phyloP scores from a whole-genome alignment of 257 asterid genomes.

The Echites panduratus region DNA sequence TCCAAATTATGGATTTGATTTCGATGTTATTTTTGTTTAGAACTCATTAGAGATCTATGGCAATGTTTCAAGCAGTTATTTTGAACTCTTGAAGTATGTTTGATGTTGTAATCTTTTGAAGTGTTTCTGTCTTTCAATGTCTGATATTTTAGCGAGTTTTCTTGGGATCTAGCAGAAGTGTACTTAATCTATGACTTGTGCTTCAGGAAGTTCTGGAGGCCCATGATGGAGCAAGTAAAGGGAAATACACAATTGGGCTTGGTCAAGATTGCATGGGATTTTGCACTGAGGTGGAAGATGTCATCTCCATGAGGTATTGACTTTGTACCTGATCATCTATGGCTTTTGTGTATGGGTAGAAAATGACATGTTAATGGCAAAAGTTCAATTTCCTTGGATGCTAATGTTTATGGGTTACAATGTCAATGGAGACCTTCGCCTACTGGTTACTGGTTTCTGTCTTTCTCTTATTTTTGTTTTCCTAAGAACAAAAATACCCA shows the following conservation, averaged over 20 bases:
- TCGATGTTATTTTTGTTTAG: not conserved
- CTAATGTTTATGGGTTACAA: not conserved
- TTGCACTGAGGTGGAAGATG: constrained; percentile 97
- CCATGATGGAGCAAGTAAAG: constrained; percentile 98
- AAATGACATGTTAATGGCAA: not conserved
- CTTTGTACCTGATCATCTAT: constrained; percentile 5
- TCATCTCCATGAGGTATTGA: constrained; percentile 89
- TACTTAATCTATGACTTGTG: constrained; percentile 12
- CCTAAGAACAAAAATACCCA: not conserved
- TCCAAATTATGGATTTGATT: constrained; percentile 6
- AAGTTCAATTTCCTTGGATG: not conserved
- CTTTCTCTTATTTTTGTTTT: not conserved
- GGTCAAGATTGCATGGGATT: constrained; percentile 99
- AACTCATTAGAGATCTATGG: not conserved
- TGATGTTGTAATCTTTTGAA: not conserved
- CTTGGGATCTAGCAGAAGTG: not conserved
- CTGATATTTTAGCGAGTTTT: not conserved
- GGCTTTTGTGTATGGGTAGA: not conserved
- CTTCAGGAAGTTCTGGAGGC: constrained; percentile 86
- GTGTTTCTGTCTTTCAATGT: not conserved
- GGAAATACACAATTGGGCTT: constrained; percentile 98
- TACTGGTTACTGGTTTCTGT: not conserved
- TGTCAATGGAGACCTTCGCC: not conserved
- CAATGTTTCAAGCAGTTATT: not conserved
- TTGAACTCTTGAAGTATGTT: not conserved